Conservation (phyloP, 1,284 basidiomycete species). For the Cystobasidium pallidum region DNA sequence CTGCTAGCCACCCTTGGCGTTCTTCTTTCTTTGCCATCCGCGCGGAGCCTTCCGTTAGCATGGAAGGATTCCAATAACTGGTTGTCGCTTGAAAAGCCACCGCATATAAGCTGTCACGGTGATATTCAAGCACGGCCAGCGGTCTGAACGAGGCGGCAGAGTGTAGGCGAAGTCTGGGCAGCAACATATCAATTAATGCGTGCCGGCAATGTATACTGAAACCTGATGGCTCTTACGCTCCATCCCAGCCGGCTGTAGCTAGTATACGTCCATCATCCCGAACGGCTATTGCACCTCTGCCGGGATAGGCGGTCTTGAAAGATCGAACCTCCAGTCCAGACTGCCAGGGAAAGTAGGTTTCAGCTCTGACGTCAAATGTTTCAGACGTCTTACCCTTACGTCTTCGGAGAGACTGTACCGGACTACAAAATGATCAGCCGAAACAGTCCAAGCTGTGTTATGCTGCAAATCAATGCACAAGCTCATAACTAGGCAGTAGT, state of each 20-base stretch:
- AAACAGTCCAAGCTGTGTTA: constrained; percentile 10
- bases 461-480: constrained; percentile 33
- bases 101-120: constrained; percentile 50
- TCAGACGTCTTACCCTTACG: constrained; percentile 2
- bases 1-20: constrained; percentile 47
- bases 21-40: constrained; percentile 9
- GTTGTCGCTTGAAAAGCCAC: constrained; percentile 46
- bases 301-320: constrained; percentile 44
- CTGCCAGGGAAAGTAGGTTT: background rate
- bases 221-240: constrained; percentile 49
- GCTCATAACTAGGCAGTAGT: constrained; percentile 47
- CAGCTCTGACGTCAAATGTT: background rate
- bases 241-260: constrained; percentile 52
- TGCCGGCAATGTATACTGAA: background rate
- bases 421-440: constrained; percentile 49
- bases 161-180: constrained; percentile 47
- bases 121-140: constrained; percentile 51
- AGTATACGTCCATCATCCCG: constrained; percentile 48
- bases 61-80: background rate
- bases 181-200: background rate
- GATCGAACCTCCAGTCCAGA: background rate
- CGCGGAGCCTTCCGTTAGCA: background rate
- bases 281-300: constrained; percentile 42
- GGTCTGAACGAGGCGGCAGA: constrained; percentile 48
- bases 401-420: constrained; percentile 44